Evolutionary conservation across 2,329 filamentous ascomycete genomes (phyloP), one percentile per base, ranked within the genome.

Genomic region (Aureobasidium pullulans): DNA sequence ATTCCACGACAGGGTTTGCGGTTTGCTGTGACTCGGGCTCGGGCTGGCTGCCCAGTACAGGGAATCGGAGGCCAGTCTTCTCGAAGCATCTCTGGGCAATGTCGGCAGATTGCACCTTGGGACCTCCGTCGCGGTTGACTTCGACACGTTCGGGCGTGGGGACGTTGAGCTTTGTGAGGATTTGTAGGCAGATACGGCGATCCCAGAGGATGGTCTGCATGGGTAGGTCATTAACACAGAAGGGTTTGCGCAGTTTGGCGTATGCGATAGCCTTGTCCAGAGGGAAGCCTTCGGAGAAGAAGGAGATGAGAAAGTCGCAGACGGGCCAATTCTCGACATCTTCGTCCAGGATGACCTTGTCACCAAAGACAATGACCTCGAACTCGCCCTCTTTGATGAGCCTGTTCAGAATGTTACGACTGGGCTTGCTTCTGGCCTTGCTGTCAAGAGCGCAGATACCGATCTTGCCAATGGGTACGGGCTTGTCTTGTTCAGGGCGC

Each of bases 161-260:
- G 2, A 99, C 92, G 61, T 87, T 85, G 70, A 97, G 89, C 67
- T 88, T 86, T 72, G 97, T 93, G 50, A 99, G 79, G 34, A 99
- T 88, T 60, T 84, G 85, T 19, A 99, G 80, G 66, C 94, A 97
- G 28, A 97, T 79, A 36, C 95, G 86, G 49, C 95, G 85, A 72
- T 99, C 94, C 94, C 94, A 99, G 3, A 99, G 78, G 6, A 99
- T 85, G 72, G 95, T 92, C 72, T 99, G 94, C 90, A 99, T 96
- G 0, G 91, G 89, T 44, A 99, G 80, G 72, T 99, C 93, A 70
- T 99, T 99, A 69, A 99, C 92, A 70, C 93, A 96, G 67, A 96
- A 97, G 0, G 94, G 94, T 70, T 96, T 96, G 59, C 94, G 86
- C 10, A 96, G 83, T 68, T 91, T 90, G 62, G 91, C 90, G 72